Evolutionary conservation across 2,329 filamentous ascomycete species (phyloP), one percentile per base, ranked within the genome.

Genomic region (Pseudonectria buxi): DNA sequence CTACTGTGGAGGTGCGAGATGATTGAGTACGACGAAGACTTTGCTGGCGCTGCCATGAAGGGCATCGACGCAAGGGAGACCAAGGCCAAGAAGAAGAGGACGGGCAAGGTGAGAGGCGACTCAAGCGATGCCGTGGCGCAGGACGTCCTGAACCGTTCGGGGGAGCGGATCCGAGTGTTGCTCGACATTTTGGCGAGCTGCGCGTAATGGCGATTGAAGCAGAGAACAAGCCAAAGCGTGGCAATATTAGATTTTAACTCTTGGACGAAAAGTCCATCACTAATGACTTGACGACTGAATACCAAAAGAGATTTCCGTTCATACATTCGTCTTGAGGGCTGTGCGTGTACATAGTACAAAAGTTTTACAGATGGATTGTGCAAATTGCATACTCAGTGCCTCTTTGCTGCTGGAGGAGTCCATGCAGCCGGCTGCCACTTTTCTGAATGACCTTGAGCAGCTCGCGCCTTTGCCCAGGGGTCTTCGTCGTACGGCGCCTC

Each of bases 341-440:
- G n/a, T n/a, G n/a, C n/a, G n/a, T n/a, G n/a, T n/a, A n/a, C n/a
- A n/a, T n/a, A n/a, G n/a, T 13, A 29, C 13, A 29, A 13, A 6
- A 6, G 6, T 14, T 18, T 18, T 18, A 14, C 28, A n/a, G 14
- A 10, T 12, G 22, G 29, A n/a, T 4, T 7, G 6, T 6, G 10
- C 28, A 31, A 22, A 22, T 14, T 26, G 10, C 14, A 12, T 22
- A 31, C n/a, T 53, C 39, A 55, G 30, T 41, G 43, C 40, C 56
- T 61, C 47, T 56, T 65, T 10, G 45, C 35, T n/a, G 64, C 46
- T 3, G 58, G 57, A 4, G 76, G 76, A 5, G 56, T 63, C 81
- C 81, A 86, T 3, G 76, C 62, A 31, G 74, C 54, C 0, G 82
- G 82, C 57, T 83, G 77, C 78, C 79, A 85, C n/a, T 61, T 66